phyloP scores from a whole-genome alignment of 257 asterid genomes.

The Lavandula angustifolia region DNA sequence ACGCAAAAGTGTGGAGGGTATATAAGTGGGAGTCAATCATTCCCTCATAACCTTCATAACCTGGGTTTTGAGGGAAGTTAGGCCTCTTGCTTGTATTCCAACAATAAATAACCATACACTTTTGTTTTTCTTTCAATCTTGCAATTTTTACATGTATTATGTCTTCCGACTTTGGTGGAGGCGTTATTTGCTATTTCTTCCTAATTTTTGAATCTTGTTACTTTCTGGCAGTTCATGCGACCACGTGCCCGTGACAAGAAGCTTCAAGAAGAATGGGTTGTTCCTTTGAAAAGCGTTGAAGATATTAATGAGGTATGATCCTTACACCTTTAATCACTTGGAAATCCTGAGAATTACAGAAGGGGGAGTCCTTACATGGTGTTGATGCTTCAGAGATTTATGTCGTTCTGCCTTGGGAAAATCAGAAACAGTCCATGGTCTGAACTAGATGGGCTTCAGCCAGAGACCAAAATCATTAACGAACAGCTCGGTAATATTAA shows the following conservation, averaged over 20 bases:
- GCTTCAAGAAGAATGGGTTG: slow-evolving; percentile 86
- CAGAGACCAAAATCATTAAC: slow-evolving; percentile 84
- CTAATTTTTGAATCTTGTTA: slow-evolving; percentile 8
- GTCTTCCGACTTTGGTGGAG: too few species aligned
- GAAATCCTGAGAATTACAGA: slow-evolving; percentile 18
- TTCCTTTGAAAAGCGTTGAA: slow-evolving; percentile 65
- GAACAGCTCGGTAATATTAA: slow-evolving; percentile 69
- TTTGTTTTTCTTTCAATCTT: too few species aligned
- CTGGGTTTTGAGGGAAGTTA: too few species aligned
- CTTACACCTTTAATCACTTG: slow-evolving; percentile 9
- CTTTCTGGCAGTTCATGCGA: slow-evolving; percentile 77
- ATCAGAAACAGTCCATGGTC: slow-evolving; percentile 90
- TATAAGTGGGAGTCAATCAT: too few species aligned
- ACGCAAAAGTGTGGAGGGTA: too few species aligned
- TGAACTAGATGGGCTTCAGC: slow-evolving; percentile 89
- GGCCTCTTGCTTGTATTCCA: too few species aligned
- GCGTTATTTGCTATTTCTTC: background rate
- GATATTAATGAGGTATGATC: slow-evolving; percentile 74
- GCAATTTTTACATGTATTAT: too few species aligned
- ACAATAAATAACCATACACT: too few species aligned
- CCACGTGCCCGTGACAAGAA: slow-evolving; percentile 91
- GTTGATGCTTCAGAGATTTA: slow-evolving; percentile 59
- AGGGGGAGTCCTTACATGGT: slow-evolving; percentile 29
- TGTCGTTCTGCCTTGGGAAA: slow-evolving; percentile 76
- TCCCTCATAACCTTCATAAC: too few species aligned